These are phyloP conservation scores for Apiospora hydei DNA, from an alignment of 2,329 filamentous ascomycete species.

Conservation along the genomic window DNA sequence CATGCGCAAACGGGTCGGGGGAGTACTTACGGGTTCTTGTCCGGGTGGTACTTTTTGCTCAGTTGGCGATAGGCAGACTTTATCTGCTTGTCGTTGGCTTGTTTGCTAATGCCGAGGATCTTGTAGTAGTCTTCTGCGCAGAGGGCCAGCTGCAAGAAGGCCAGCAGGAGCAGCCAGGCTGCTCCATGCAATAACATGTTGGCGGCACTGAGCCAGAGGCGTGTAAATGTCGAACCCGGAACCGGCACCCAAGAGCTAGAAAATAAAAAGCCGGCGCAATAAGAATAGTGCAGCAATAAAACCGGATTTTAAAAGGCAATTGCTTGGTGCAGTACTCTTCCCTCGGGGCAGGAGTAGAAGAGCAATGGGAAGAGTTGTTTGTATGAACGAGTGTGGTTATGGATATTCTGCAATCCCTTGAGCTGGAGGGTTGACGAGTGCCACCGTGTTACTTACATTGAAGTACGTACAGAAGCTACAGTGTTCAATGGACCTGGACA, in stretches of 20 bases:
- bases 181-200: slow-evolving; percentile 61
- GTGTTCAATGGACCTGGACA: slow-evolving; percentile 20
- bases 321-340: background rate
- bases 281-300: slow-evolving; percentile 10
- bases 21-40: slow-evolving; percentile 88
- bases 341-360: background rate
- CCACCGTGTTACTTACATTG: slow-evolving; percentile 18
- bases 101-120: slow-evolving; percentile 80
- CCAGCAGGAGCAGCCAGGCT: slow-evolving; percentile 59
- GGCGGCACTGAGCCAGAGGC: slow-evolving; percentile 7
- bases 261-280: slow-evolving; percentile 17
- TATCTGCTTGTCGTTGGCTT: slow-evolving; percentile 85
- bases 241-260: background rate
- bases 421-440: slow-evolving; percentile 19
- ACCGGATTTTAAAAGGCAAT: background rate
- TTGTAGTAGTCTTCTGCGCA: slow-evolving; percentile 74
- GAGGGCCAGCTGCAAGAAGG: slow-evolving; percentile 60
- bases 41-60: slow-evolving; percentile 95
- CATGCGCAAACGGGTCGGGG: background rate
- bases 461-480: slow-evolving; percentile 15
- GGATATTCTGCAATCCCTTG: background rate
- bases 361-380: background rate
- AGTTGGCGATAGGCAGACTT: slow-evolving; percentile 92
- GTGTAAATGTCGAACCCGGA: background rate
- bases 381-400: slow-evolving; percentile 9